A percentile compares a stretch with the other conserved stretches of the same genome.
These are phyloP conservation scores for Annulohypoxylon bovei DNA, from an alignment of 495 filamentous ascomycete genomes.

Conservation along the genomic window DNA sequence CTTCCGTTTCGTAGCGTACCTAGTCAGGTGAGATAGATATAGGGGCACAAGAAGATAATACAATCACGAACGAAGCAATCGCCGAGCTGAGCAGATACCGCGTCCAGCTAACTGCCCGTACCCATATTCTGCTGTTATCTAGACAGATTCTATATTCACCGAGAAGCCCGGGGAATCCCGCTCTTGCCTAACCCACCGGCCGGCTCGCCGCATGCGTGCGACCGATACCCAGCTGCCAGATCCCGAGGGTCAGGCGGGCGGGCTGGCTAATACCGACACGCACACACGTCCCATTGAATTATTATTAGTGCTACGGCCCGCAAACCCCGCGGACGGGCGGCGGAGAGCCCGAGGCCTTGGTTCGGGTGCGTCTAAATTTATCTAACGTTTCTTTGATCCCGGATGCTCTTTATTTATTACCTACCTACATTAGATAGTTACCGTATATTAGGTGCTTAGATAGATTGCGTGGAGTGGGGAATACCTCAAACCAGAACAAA, in stretches of 20 bases:
- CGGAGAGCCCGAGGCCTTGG: background rate
- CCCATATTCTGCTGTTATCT: background rate
- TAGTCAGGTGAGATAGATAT: background rate
- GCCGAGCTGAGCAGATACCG: background rate
- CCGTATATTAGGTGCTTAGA: no score
- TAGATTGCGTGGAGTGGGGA: no score
- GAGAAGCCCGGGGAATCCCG: background rate
- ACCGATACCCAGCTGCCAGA: slow-evolving; percentile 3
- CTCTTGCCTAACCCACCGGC: background rate
- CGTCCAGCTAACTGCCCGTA: background rate
- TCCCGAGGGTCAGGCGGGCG: background rate
- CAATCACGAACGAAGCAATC: background rate
- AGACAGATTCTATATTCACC: background rate
- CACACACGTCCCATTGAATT: background rate
- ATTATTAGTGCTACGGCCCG: background rate
- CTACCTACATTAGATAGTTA: background rate
- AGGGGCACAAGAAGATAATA: background rate
- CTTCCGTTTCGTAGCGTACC: background rate
- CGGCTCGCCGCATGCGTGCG: slow-evolving; percentile 5
- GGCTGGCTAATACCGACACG: background rate
- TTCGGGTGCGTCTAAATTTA: no score
- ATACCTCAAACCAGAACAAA: no score
- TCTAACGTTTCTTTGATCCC: background rate
- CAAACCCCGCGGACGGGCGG: background rate
- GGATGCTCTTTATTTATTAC: background rate